Base-by-base conservation (phyloP, 208 protist species). In the Acanthamoeba lenticulata region DNA sequence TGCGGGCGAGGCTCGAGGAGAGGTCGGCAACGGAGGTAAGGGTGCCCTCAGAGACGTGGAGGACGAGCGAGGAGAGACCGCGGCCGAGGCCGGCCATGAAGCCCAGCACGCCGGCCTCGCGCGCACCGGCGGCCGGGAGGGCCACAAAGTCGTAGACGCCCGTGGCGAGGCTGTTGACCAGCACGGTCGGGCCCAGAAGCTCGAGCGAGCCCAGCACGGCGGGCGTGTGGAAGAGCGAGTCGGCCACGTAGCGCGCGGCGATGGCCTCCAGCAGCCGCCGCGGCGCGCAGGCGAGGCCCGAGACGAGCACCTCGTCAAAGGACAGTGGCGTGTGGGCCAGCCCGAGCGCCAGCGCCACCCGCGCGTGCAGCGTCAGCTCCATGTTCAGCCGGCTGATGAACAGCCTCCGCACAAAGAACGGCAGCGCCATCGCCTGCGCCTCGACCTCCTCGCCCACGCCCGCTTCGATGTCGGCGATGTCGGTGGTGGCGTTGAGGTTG, bases 131-230 rank as follows among this genome's bases (percentile, higher is more conserved):
- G 27, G 57, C 57, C 0, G 83, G 83, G 36, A 90, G 83, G 7
- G 83, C 47, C 29, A 90, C 60, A 29, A 90, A 90, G 45, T 90
- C 83, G 57, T 90, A 90, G 83, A 90, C 44, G 49, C 83, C 83
- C 47, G 27, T 34, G 24, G 83, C 83, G 19, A 67, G 34, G 49
- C 52, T 72, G 52, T 69, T 90, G 15, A 90, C 83, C 2, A 90
- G 49, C 42, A 90, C 83, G 21, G 83, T 90, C 2, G 83, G 83
- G 52, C 83, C 83, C 36, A 90, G 38, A 7, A 90, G 57, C 49
- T 90, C 83, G 27, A 83, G 72, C 42, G 72, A 83, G 0, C 72
- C 72, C 72, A 83, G 40, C 1, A 83, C 72, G 2, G 83, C 83
- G 49, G 83, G 83, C 24, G 83, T 90, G 27, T 36, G 83, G 57